phyloP scores from a whole-genome alignment of 2,329 filamentous ascomycete genomes.

The Septoria petroselini region DNA sequence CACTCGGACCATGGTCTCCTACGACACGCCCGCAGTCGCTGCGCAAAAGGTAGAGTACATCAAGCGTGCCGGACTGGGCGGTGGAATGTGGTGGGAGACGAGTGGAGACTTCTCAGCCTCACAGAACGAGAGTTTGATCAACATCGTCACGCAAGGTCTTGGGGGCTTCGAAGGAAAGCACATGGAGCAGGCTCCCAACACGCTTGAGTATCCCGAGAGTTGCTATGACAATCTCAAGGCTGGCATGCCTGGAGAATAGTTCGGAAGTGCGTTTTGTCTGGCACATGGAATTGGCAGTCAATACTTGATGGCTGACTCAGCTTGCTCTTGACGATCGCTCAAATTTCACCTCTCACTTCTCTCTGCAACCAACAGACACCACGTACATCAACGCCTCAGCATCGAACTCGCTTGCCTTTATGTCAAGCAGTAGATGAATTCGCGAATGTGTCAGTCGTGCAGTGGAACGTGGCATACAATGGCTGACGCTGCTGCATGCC shows the following conservation, averaged over 20 bases:
- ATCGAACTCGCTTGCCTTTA: too few species aligned
- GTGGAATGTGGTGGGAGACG: slow-evolving; percentile 97
- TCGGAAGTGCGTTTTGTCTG: not conserved
- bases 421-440: too few species aligned
- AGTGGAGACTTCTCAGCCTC: slow-evolving; percentile 66
- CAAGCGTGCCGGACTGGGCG: slow-evolving; percentile 64
- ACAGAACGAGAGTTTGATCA: slow-evolving; percentile 58
- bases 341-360: too few species aligned
- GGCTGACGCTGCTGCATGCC: not conserved
- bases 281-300: too few species aligned
- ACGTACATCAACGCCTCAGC: too few species aligned
- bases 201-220: slow-evolving; percentile 51
- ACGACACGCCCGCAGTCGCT: slow-evolving; percentile 66
- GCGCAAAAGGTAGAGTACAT: slow-evolving; percentile 70
- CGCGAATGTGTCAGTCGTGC: too few species aligned
- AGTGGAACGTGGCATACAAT: not conserved
- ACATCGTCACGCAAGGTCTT: slow-evolving; percentile 41
- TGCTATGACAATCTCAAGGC: slow-evolving; percentile 53
- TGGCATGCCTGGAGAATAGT: slow-evolving; percentile 39
- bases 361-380: too few species aligned
- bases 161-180: slow-evolving; percentile 41
- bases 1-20: slow-evolving; percentile 68
- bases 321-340: too few species aligned
- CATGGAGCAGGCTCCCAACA: slow-evolving; percentile 50
- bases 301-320: too few species aligned